A percentile compares a stretch with the other conserved stretches of the same genome.
Evolutionary conservation across 2,329 filamentous ascomycete genomes (phyloP).

Genomic region (Pseudogymnoascus sp.): DNA sequence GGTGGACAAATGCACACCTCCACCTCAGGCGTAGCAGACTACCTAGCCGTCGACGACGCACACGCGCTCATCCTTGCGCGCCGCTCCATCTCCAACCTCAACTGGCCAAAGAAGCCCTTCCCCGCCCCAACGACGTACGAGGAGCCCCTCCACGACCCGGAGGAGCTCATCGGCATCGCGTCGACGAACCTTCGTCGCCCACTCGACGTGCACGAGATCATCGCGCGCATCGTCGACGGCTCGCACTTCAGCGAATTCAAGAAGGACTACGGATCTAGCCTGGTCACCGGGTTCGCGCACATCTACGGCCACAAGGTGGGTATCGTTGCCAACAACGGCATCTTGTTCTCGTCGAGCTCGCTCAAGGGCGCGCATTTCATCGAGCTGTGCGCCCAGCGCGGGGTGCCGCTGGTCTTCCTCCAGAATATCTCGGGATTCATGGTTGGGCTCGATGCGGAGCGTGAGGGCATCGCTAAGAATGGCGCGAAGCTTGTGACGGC

Average conservation of each 20-base stretch:
- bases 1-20: conserved; percentile 85
- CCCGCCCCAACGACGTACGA: conserved; percentile 43
- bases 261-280: conserved; percentile 75
- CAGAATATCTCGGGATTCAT: conserved; percentile 99
- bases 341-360: conserved; percentile 80
- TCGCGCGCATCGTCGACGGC: conserved; percentile 86
- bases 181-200: conserved; percentile 83
- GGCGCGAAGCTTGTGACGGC: conserved; percentile 95
- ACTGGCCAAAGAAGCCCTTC: conserved; percentile 59
- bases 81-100: conserved; percentile 78
- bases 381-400: conserved; percentile 83
- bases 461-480: conserved; percentile 94
- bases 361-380: conserved; percentile 97
- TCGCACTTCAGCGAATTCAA: conserved; percentile 93
- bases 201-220: conserved; percentile 80
- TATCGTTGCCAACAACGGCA: conserved; percentile 93
- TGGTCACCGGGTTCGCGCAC: conserved; percentile 83
- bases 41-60: conserved; percentile 87
- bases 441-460: conserved; percentile 88
- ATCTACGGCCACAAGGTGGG: conserved; percentile 89
- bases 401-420: conserved; percentile 83
- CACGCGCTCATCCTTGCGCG: conserved; percentile 83
- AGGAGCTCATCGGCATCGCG: conserved; percentile 80
- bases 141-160: conserved; percentile 72
- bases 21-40: conserved; percentile 88